These are phyloP conservation scores for Cladophialophora immunda DNA, from an alignment of 2,329 filamentous ascomycete species.

Conservation along the genomic window DNA sequence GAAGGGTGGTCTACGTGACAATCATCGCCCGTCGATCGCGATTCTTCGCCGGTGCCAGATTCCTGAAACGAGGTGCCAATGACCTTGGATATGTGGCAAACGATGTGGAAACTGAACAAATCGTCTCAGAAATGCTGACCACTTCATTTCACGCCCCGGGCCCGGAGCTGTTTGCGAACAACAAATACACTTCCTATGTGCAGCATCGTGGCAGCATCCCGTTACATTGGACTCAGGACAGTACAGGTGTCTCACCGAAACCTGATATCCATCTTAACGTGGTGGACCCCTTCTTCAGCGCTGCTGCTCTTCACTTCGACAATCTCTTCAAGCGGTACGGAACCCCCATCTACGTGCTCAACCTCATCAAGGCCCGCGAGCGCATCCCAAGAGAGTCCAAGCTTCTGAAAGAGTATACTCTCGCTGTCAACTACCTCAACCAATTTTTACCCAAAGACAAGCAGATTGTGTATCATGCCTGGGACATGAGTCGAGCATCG, in stretches of 20 bases:
- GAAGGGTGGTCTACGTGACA: conserved; percentile 87
- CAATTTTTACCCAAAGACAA: conserved; percentile 86
- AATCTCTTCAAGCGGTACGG: conserved; percentile 94
- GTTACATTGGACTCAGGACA: conserved; percentile 96
- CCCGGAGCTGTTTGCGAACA: conserved; percentile 82
- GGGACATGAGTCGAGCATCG: conserved; percentile 96
- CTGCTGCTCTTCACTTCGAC: conserved; percentile 93
- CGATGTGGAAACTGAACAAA: conserved; percentile 98
- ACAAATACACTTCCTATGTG: conserved; percentile 93
- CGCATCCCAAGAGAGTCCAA: conserved; percentile 91
- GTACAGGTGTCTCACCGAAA: conserved; percentile 92
- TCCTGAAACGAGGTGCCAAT: conserved; percentile 93
- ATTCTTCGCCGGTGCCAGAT: conserved; percentile 92
- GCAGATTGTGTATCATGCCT: conserved; percentile 92
- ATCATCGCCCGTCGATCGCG: conserved; percentile 92
- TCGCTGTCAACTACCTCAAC: conserved; percentile 89
- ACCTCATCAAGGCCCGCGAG: conserved; percentile 89
- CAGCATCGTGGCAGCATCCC: conserved; percentile 97
- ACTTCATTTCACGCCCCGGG: conserved; percentile 96
- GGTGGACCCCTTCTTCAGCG: conserved; percentile 94
- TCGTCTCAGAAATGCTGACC: conserved; percentile 91
- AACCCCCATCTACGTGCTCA: conserved; percentile 87
- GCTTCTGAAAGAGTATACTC: conserved; percentile 83
- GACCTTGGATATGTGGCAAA: conserved; percentile 96
- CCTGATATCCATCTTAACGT: conserved; percentile 95